phyloP scores from a whole-genome alignment of 140 eudicot genomes.

The Oenanthe javanica region DNA sequence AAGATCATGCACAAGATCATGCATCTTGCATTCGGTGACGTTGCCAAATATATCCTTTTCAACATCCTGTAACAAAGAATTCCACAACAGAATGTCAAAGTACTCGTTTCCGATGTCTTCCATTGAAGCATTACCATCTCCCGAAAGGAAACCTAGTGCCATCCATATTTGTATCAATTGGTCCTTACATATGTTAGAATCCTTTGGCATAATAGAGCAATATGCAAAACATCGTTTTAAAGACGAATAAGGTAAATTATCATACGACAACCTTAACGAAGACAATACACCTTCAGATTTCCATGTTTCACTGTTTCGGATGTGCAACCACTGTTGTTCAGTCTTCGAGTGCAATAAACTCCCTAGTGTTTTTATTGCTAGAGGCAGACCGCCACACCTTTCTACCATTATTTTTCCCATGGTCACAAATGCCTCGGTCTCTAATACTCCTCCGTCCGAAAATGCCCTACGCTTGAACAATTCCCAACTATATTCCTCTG shows the following conservation, averaged over 20 bases:
- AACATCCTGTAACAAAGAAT: constrained; percentile 19
- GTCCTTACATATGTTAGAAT: background rate
- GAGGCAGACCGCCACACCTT: constrained; percentile 11
- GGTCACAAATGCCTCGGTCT: background rate
- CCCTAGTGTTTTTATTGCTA: constrained; percentile 3
- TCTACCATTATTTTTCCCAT: background rate
- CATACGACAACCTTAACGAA: constrained; percentile 17
- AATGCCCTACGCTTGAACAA: constrained; percentile 20
- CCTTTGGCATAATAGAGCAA: constrained; percentile 20
- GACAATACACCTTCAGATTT: background rate
- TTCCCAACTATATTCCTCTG: constrained; percentile 10
- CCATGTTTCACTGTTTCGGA: constrained; percentile 15
- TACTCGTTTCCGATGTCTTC: constrained; percentile 22
- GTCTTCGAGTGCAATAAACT: background rate
- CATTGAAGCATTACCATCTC: background rate
- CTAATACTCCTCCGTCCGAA: background rate
- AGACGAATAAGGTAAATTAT: constrained; percentile 11
- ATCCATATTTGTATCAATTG: constrained; percentile 23
- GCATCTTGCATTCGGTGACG: constrained; percentile 19
- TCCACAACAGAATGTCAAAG: constrained; percentile 11
- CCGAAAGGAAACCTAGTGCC: constrained; percentile 18
- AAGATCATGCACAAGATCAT: constrained; percentile 34
- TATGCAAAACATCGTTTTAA: constrained; percentile 26
- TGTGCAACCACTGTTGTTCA: background rate
- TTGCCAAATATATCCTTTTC: background rate